These are phyloP conservation scores for Erythrobasidium yunnanense DNA, from an alignment of 768 basidiomycete genomes.

Conservation along the genomic window DNA sequence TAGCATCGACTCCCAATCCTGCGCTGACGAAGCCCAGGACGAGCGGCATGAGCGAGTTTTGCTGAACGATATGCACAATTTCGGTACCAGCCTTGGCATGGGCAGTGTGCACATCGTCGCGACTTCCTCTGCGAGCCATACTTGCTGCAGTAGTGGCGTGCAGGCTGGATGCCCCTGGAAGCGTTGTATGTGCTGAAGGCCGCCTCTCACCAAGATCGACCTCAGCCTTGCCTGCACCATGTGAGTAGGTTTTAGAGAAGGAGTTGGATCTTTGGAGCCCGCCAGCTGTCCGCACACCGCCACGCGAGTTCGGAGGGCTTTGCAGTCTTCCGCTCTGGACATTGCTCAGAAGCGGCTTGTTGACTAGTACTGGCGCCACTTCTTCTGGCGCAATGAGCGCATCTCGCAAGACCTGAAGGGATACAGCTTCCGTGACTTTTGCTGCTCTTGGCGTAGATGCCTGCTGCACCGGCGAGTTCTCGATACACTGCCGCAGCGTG, in stretches of 20 bases:
- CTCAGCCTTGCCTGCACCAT: constrained; percentile 26
- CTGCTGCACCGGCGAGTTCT: constrained; percentile 8
- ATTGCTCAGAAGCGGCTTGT: constrained; percentile 13
- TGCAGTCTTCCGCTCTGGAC: constrained; percentile 14
- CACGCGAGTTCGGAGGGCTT: constrained; percentile 20
- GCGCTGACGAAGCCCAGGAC: constrained; percentile 50
- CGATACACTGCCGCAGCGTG: constrained; percentile 29
- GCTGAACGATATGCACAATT: constrained; percentile 68
- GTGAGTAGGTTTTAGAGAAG: constrained; percentile 32
- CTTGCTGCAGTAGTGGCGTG: neutral
- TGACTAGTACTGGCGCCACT: constrained; percentile 22
- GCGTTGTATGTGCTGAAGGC: neutral
- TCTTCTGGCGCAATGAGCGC: constrained; percentile 51
- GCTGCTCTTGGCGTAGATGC: constrained; percentile 44
- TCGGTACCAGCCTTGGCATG: constrained; percentile 67
- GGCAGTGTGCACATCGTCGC: neutral
- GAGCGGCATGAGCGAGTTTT: constrained; percentile 73
- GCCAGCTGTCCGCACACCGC: constrained; percentile 7
- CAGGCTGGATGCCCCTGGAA: neutral
- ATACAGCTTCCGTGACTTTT: constrained; percentile 60
- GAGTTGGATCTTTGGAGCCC: constrained; percentile 31
- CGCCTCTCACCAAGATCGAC: constrained; percentile 20
- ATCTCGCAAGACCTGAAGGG: constrained; percentile 75
- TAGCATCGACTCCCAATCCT: constrained; percentile 19
- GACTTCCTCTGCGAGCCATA: constrained; percentile 2